Conservation (phyloP, 2,329 filamentous ascomycete genomes). For the Pseudogymnoascus sp. region DNA sequence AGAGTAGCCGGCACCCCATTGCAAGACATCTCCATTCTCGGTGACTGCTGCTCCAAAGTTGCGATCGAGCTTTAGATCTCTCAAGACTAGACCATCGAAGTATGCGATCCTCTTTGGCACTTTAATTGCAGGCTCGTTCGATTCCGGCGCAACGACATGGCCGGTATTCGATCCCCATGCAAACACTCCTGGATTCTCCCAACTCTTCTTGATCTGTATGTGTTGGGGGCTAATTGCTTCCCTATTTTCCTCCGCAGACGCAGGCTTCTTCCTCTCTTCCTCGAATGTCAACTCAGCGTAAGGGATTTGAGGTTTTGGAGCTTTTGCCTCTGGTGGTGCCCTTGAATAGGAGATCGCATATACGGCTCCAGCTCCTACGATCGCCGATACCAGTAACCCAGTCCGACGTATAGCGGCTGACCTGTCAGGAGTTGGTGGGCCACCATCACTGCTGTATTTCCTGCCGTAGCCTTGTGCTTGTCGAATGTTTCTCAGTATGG, state of each 20-base stretch:
- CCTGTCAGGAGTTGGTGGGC: background rate
- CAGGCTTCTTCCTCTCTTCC: conserved; percentile 50
- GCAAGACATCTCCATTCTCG: conserved; percentile 80
- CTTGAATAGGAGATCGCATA: conserved; percentile 25
- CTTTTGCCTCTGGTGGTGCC: conserved; percentile 25
- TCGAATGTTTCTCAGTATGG: conserved; percentile 2
- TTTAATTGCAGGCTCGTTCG: conserved; percentile 71
- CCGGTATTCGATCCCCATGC: conserved; percentile 87
- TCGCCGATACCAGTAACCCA: conserved; percentile 21
- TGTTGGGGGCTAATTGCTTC: conserved; percentile 80
- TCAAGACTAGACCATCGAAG: conserved; percentile 77
- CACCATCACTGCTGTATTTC: background rate
- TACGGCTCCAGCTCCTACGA: conserved; percentile 23
- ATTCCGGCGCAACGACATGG: conserved; percentile 78
- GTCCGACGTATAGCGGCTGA: conserved; percentile 14
- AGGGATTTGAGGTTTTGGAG: conserved; percentile 19
- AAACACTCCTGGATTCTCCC: conserved; percentile 80
- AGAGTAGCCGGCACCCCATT: conserved; percentile 82
- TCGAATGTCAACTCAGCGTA: conserved; percentile 61
- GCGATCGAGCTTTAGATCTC: conserved; percentile 79
- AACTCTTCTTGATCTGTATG: conserved; percentile 77
- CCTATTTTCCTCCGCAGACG: conserved; percentile 64
- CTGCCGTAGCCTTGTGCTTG: conserved; percentile 1
- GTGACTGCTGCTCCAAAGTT: conserved; percentile 80
- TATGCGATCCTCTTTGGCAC: conserved; percentile 69